Percentiles rank a stretch among this genome's conserved stretches.
These are phyloP conservation scores for Ogataea pignaliae DNA, from an alignment of 805 yeast genomes.

Conservation along the genomic window DNA sequence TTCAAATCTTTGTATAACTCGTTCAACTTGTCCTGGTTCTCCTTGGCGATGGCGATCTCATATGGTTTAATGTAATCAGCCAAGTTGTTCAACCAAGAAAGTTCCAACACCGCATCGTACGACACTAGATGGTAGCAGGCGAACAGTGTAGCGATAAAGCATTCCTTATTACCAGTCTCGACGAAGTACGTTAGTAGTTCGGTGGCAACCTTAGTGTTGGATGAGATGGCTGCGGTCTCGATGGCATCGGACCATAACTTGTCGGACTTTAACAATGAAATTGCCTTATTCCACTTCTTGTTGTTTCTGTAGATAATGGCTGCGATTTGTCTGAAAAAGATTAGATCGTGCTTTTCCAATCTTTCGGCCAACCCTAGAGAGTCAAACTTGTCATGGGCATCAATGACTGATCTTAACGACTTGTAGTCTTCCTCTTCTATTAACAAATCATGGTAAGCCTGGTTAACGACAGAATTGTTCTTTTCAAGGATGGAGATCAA, in stretches of 20 bases:
- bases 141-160: conserved; percentile 85
- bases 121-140: conserved; percentile 76
- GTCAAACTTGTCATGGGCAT: conserved; percentile 86
- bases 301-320: conserved; percentile 91
- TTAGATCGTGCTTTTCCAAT: conserved; percentile 83
- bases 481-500: conserved; percentile 85
- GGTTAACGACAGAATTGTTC: conserved; percentile 86
- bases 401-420: conserved; percentile 82
- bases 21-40: conserved; percentile 63
- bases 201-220: conserved; percentile 75
- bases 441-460: conserved; percentile 91
- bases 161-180: conserved; percentile 94
- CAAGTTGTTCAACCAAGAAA: conserved; percentile 86
- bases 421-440: conserved; percentile 96
- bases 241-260: conserved; percentile 94
- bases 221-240: conserved; percentile 83
- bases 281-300: conserved; percentile 88
- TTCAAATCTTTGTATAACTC: conserved; percentile 68
- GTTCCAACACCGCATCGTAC: conserved; percentile 80
- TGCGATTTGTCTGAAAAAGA: conserved; percentile 94
- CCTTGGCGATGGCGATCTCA: conserved; percentile 77
- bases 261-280: conserved; percentile 84
- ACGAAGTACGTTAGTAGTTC: conserved; percentile 89
- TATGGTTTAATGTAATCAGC: conserved; percentile 88
- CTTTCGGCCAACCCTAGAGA: conserved; percentile 88